Conservation (phyloP, 345 rosid species). For the Aquilaria malaccensis region DNA sequence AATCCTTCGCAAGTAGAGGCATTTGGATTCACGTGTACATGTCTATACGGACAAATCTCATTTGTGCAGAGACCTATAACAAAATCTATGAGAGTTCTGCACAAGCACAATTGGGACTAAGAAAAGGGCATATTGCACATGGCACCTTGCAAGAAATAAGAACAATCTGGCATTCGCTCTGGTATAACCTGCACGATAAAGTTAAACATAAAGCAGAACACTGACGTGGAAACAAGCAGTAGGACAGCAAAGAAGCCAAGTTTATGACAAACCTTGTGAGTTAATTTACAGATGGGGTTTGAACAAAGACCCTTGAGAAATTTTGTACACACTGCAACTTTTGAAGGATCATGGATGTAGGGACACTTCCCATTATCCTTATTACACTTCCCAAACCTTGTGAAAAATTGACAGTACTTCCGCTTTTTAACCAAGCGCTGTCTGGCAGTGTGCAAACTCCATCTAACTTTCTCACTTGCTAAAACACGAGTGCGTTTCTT, state of each 20-base stretch:
- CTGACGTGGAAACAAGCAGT: conserved; percentile 1
- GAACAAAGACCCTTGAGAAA: conserved; percentile 79
- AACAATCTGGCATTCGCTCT: conserved; percentile 97
- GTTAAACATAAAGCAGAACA: conserved; percentile 14
- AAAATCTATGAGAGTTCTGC: conserved; percentile 14
- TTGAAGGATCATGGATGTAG: conserved; percentile 84
- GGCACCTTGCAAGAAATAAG: conserved; percentile 85
- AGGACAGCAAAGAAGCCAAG: conserved; percentile 12
- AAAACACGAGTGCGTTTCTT: conserved; percentile 81
- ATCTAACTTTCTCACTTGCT: conserved; percentile 93
- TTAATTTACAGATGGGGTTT: conserved; percentile 73
- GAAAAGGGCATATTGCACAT: conserved; percentile 7
- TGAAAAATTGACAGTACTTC: conserved; percentile 89
- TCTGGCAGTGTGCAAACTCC: conserved; percentile 96
- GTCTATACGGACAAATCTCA: conserved; percentile 73
- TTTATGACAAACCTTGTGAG: conserved; percentile 65
- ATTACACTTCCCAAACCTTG: conserved; percentile 97
- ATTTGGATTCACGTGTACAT: conserved; percentile 85
- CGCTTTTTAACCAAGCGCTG: conserved; percentile 70
- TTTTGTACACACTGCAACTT: conserved; percentile 93
- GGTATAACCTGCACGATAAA: conserved; percentile 77
- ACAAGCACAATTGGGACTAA: not conserved
- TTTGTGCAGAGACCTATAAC: conserved; percentile 86
- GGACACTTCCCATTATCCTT: conserved; percentile 90
- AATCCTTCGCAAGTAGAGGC: conserved; percentile 78